Evolutionary conservation across 2,329 filamentous ascomycete genomes (phyloP).

Genomic region (Colletotrichum salicis): DNA sequence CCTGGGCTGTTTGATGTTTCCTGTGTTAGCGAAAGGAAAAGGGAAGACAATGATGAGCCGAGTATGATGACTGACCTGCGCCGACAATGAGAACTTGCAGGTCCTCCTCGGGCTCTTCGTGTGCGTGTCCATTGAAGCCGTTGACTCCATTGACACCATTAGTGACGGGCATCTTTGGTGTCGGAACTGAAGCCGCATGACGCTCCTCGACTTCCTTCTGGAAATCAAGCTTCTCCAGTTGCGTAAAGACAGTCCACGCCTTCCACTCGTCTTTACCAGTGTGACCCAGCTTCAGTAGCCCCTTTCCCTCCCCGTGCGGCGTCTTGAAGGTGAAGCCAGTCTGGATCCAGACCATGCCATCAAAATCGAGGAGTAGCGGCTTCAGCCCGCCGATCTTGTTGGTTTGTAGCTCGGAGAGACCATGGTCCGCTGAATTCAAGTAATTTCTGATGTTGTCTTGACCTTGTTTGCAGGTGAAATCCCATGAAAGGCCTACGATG

Average conservation of each 20-base stretch:
- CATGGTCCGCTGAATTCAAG: conserved; percentile 21
- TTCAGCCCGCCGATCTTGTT: conserved; percentile 28
- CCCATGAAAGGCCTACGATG: conserved; percentile 42
- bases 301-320: conserved; percentile 36
- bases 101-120: conserved; percentile 39
- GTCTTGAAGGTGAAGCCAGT: conserved; percentile 37
- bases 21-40: not conserved
- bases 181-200: not conserved
- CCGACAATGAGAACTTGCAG: conserved; percentile 53
- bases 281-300: conserved; percentile 38
- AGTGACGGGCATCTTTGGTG: not conserved
- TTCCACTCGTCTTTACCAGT: conserved; percentile 37
- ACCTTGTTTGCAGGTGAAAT: conserved; percentile 42
- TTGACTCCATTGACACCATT: conserved; percentile 3
- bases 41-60: not conserved
- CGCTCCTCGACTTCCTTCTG: conserved; percentile 30
- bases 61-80: conserved; percentile 42
- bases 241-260: conserved; percentile 41
- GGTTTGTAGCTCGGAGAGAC: conserved; percentile 11
- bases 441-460: conserved; percentile 32
- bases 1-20: conserved; percentile 46
- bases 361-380: conserved; percentile 34
- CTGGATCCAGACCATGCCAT: conserved; percentile 35
- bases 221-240: conserved; percentile 40
- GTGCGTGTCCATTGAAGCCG: conserved; percentile 43